phyloP scores from a whole-genome alignment of 2,329 filamentous ascomycete species.

The Plenodomus lindquistii region DNA sequence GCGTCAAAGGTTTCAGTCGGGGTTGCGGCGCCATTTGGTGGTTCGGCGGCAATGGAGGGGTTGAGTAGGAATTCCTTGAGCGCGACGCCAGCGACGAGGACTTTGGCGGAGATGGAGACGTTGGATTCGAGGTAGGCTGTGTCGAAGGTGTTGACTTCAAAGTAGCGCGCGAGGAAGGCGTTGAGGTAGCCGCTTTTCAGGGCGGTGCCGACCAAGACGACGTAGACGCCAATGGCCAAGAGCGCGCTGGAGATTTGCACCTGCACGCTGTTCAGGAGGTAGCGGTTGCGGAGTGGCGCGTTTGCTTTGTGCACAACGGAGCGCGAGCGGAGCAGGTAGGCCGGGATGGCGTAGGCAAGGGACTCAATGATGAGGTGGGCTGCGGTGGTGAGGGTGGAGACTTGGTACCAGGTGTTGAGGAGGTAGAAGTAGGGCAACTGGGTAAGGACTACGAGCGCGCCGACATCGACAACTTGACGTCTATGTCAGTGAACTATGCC shows the following conservation, averaged over 20 bases:
- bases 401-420: conserved; percentile 74
- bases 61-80: conserved; percentile 78
- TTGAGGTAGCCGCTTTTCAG: conserved; percentile 70
- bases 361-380: conserved; percentile 70
- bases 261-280: conserved; percentile 44
- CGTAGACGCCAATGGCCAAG: conserved; percentile 74
- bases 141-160: conserved; percentile 70
- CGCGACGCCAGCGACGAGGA: conserved; percentile 72
- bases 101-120: conserved; percentile 51
- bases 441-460: conserved; percentile 61
- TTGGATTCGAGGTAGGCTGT: conserved; percentile 67
- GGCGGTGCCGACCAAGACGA: conserved; percentile 69
- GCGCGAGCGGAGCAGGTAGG: conserved; percentile 71
- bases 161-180: conserved; percentile 72
- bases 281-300: conserved; percentile 48
- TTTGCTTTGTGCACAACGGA: conserved; percentile 66
- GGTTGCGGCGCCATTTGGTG: conserved; percentile 52
- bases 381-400: conserved; percentile 64
- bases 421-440: conserved; percentile 78
- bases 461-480: conserved; percentile 45
- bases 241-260: conserved; percentile 63
- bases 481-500: conserved; percentile 4
- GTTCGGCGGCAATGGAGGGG: conserved; percentile 62
- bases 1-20: conserved; percentile 65
- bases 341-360: conserved; percentile 71